Evolutionary conservation across 305 asterid species (phyloP).

Genomic region (Rubia occidens): DNA sequence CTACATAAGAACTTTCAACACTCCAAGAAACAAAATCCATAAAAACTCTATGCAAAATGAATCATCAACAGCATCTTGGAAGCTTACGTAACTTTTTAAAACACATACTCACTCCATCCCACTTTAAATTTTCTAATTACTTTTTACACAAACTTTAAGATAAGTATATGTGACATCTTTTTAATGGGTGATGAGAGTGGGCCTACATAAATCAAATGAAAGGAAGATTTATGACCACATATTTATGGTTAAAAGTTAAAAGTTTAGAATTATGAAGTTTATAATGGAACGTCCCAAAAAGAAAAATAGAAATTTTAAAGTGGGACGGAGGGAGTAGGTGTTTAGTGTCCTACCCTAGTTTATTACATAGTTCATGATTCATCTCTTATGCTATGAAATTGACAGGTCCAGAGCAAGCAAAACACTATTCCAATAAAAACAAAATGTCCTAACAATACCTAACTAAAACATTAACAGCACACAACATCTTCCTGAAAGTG

Average conservation of each 20-base stretch:
- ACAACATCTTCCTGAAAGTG: not conserved
- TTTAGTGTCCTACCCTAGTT: not conserved
- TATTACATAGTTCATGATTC: not conserved
- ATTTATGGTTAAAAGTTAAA: no score
- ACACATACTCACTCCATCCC: no score
- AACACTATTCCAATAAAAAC: not conserved
- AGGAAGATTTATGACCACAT: no score
- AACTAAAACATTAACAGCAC: not conserved
- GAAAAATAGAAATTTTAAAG: no score
- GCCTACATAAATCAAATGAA: no score
- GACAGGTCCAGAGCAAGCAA: not conserved
- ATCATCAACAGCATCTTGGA: not conserved
- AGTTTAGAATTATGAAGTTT: no score
- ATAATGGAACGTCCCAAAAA: no score
- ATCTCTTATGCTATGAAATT: not conserved
- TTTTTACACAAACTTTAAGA: no score
- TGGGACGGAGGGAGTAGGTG: no score
- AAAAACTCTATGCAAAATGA: not conserved
- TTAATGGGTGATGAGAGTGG: no score
- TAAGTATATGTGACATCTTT: no score
- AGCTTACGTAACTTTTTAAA: not conserved
- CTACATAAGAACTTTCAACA: not conserved
- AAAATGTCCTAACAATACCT: not conserved
- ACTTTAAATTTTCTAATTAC: no score
- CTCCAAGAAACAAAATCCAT: not conserved